phyloP scores from a whole-genome alignment of 164 flowering plant species.

The Euptelea pleiosperma region DNA sequence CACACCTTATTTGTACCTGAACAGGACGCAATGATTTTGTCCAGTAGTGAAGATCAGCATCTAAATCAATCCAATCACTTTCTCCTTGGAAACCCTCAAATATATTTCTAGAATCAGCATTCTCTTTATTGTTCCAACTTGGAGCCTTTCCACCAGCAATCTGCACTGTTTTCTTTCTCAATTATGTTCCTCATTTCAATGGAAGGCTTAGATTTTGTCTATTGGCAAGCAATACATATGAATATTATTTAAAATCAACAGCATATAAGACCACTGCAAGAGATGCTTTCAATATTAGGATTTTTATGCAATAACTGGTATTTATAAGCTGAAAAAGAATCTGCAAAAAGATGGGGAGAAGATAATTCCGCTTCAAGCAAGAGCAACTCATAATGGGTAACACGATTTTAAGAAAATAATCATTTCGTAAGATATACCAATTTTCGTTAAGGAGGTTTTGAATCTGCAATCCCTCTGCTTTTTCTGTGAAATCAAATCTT shows the following conservation, averaged over 20 bases:
- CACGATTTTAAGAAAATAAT: no score
- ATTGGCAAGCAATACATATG: not conserved
- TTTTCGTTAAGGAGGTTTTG: no score
- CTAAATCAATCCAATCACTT: conserved; percentile 61
- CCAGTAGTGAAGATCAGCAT: conserved; percentile 78
- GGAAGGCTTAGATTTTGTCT: not conserved
- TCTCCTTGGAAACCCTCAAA: conserved; percentile 29
- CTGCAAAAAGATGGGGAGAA: not conserved
- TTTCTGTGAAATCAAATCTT: no score
- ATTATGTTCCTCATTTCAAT: not conserved
- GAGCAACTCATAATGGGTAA: no score
- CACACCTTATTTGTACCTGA: conserved; percentile 56
- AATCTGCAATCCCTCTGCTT: no score
- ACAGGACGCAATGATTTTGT: conserved; percentile 77
- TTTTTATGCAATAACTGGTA: no score
- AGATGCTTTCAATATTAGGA: no score
- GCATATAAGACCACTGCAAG: no score
- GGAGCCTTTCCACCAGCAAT: conserved; percentile 54
- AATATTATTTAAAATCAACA: no score
- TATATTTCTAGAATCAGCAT: conserved; percentile 3
- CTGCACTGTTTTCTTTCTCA: conserved; percentile 31
- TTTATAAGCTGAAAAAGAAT: no score
- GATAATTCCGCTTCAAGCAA: no score
- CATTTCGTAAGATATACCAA: no score
- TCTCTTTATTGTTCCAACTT: conserved; percentile 29